Percentiles rank a stretch among this genome's conserved stretches.
Conservation (phyloP, 495 filamentous ascomycete species). For the Darksidea phi region DNA sequence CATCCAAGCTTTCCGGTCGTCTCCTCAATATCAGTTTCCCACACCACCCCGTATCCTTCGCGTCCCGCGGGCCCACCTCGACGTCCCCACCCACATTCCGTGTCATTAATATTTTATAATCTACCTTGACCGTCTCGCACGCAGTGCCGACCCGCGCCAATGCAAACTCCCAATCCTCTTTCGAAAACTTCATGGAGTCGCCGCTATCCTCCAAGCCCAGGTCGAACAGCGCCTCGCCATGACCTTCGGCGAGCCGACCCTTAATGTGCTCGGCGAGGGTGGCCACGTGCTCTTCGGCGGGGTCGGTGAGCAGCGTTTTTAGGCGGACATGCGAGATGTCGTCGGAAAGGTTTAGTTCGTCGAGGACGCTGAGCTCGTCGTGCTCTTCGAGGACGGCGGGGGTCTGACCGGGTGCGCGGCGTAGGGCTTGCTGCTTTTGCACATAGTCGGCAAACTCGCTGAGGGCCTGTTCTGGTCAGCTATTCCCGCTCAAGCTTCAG, state of each 20-base stretch:
- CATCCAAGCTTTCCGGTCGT: slow-evolving; percentile 69
- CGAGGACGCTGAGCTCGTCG: slow-evolving; percentile 87
- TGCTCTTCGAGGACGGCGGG: slow-evolving; percentile 62
- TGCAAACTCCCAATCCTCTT: slow-evolving; percentile 76
- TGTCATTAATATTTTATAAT: slow-evolving; percentile 78
- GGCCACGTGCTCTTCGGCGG: slow-evolving; percentile 56
- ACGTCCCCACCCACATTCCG: slow-evolving; percentile 81
- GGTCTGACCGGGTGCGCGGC: slow-evolving; percentile 47
- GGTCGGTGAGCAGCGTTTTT: slow-evolving; percentile 72
- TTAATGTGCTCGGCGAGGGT: slow-evolving; percentile 62
- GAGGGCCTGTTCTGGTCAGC: slow-evolving; percentile 60
- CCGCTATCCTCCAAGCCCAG: slow-evolving; percentile 89
- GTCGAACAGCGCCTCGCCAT: slow-evolving; percentile 89
- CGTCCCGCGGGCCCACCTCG: slow-evolving; percentile 60
- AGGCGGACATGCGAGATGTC: slow-evolving; percentile 63
- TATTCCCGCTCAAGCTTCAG: background rate
- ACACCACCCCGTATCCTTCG: slow-evolving; percentile 67
- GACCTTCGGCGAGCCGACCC: slow-evolving; percentile 74
- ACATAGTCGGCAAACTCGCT: slow-evolving; percentile 98
- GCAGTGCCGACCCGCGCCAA: slow-evolving; percentile 64
- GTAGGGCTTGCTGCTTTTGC: slow-evolving; percentile 80
- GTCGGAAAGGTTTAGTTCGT: slow-evolving; percentile 79
- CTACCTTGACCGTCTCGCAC: slow-evolving; percentile 64
- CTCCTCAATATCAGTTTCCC: slow-evolving; percentile 84
- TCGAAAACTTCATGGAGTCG: slow-evolving; percentile 80